Percentiles rank a stretch among this genome's conserved stretches.
Conservation (phyloP, 768 basidiomycete genomes). For the Collybiopsis luxurians region DNA sequence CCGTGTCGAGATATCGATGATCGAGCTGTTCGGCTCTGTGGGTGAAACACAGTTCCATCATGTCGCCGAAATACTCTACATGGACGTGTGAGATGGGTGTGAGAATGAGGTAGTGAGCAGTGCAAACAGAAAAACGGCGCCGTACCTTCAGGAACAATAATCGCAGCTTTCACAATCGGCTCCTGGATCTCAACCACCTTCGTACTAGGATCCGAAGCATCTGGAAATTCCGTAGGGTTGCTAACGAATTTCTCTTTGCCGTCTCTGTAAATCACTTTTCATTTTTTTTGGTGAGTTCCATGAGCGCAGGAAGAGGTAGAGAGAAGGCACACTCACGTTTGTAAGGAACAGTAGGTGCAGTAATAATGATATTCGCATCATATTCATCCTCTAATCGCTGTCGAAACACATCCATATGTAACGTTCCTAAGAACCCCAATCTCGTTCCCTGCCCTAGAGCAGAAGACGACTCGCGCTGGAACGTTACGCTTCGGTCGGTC, state of each 20-base stretch:
- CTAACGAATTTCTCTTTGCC: constrained; percentile 66
- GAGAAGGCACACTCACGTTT: constrained; percentile 48
- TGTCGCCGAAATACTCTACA: constrained; percentile 87
- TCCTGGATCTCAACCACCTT: constrained; percentile 81
- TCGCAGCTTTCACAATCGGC: constrained; percentile 89
- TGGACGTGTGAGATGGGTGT: background rate
- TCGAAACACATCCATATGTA: constrained; percentile 96
- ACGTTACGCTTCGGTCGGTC: constrained; percentile 85
- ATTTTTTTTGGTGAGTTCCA: background rate
- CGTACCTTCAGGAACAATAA: constrained; percentile 89
- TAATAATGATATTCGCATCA: constrained; percentile 90
- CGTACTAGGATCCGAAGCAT: constrained; percentile 57
- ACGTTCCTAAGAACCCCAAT: constrained; percentile 90
- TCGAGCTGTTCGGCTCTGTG: constrained; percentile 84
- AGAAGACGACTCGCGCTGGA: constrained; percentile 89
- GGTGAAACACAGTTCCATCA: constrained; percentile 91
- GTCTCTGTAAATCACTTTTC: constrained; percentile 70
- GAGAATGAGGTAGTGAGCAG: background rate
- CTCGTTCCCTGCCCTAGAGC: constrained; percentile 95
- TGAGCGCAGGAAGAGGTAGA: background rate
- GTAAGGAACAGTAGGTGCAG: constrained; percentile 94
- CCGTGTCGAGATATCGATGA: constrained; percentile 77
- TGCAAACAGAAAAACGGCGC: background rate
- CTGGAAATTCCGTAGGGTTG: constrained; percentile 96
- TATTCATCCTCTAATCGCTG: constrained; percentile 98